Evolutionary conservation across 2,329 filamentous ascomycete species (phyloP).

Genomic region (Alternaria dauci): DNA sequence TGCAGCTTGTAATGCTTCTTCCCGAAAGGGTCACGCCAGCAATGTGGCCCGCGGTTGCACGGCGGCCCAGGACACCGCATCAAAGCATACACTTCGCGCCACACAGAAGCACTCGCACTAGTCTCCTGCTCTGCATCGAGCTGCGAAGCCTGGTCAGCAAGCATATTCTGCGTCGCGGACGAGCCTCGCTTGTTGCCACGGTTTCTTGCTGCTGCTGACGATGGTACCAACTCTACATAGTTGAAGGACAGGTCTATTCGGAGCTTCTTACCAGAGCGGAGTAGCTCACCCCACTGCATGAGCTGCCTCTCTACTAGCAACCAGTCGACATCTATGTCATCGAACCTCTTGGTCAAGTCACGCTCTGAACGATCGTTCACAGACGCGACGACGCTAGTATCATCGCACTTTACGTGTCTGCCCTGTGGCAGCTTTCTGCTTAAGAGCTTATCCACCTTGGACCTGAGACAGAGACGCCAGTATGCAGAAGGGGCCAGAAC

Average conservation of each 20-base stretch:
- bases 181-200: too few relatives aligned
- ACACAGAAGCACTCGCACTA: too few relatives aligned
- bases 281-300: constrained; percentile 15
- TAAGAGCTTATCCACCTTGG: constrained; percentile 20
- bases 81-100: too few relatives aligned
- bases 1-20: constrained; percentile 48
- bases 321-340: constrained; percentile 40
- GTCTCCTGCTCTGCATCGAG: too few relatives aligned
- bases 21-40: constrained; percentile 43
- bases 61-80: too few relatives aligned
- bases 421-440: constrained; percentile 18
- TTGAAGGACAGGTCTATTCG: constrained; percentile 42
- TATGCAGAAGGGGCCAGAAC: constrained; percentile 28
- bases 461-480: constrained; percentile 14
- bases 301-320: constrained; percentile 42
- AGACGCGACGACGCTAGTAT: constrained; percentile 30
- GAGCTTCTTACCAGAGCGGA: constrained; percentile 40
- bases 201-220: too few relatives aligned
- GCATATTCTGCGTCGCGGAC: too few relatives aligned
- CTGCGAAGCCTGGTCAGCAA: too few relatives aligned
- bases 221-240: constrained; percentile 36
- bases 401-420: constrained; percentile 15
- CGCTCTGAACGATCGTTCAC: constrained; percentile 35
- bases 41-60: constrained; percentile 42
- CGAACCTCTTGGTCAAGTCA: constrained; percentile 41